Conservation (phyloP, 495 filamentous ascomycete genomes). For the Zalerion maritima region DNA sequence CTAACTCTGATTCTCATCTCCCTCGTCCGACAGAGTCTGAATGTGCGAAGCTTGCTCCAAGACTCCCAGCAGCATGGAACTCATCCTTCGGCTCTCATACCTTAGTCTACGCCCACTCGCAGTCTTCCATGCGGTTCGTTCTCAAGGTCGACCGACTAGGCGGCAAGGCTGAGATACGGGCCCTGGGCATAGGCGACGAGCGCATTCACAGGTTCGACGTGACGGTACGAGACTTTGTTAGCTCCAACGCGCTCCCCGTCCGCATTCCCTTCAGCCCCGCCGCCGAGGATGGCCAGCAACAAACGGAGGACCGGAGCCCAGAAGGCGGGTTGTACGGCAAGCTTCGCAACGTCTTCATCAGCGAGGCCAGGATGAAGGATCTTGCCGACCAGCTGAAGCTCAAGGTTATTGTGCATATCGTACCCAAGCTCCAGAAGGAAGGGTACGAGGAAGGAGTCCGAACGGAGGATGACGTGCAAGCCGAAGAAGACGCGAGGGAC, state of each 20-base stretch:
- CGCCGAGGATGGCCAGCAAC: conserved; percentile 23
- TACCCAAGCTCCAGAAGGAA: conserved; percentile 58
- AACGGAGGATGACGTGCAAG: no score
- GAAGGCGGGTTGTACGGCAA: conserved; percentile 22
- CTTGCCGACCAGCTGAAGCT: conserved; percentile 53
- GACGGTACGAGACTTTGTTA: conserved; percentile 61
- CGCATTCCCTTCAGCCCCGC: conserved; percentile 26
- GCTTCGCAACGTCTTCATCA: conserved; percentile 61
- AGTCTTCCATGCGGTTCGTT: conserved; percentile 75
- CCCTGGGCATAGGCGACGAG: conserved; percentile 64
- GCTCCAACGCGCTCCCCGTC: conserved; percentile 28
- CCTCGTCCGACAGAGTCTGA: conserved; percentile 20
- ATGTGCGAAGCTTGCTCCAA: conserved; percentile 28
- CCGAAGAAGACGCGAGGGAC: no score
- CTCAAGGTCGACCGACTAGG: conserved; percentile 72
- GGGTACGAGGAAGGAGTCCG: conserved; percentile 71
- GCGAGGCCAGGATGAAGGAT: conserved; percentile 47
- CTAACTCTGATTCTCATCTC: background rate
- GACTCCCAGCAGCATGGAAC: conserved; percentile 74
- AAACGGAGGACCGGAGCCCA: conserved; percentile 10
- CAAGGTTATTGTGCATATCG: conserved; percentile 65
- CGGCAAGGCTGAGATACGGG: conserved; percentile 68
- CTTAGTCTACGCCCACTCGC: conserved; percentile 81
- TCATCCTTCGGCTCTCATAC: conserved; percentile 45
- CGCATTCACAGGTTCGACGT: conserved; percentile 66